Percentiles rank a stretch among this genome's conserved stretches.
Evolutionary conservation across 2,329 filamentous ascomycete species (phyloP).

Genomic region (Cordyceps cateniannulata): DNA sequence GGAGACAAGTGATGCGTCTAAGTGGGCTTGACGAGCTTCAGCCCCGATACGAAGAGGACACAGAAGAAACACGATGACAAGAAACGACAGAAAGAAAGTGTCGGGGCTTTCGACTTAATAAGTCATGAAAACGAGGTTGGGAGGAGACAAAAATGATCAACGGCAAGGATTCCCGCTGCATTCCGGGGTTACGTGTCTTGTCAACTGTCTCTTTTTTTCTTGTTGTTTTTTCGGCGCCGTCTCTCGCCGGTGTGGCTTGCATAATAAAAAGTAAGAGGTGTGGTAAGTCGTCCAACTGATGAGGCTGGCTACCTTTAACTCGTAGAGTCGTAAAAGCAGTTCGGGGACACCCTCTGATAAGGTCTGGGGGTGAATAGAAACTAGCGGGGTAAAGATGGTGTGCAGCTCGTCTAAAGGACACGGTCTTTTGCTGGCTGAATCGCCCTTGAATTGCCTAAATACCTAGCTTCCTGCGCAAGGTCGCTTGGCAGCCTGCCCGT

Average conservation of each 20-base stretch:
- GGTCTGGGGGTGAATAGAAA: neutral
- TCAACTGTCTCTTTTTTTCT: neutral
- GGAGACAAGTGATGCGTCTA: constrained; percentile 1
- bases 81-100: neutral
- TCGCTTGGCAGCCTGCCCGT: neutral
- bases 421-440: neutral
- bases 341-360: neutral
- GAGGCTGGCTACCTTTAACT: neutral
- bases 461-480: neutral
- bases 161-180: neutral
- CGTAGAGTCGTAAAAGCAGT: neutral
- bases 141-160: neutral
- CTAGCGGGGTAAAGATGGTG: neutral
- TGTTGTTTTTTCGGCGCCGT: neutral
- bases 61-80: neutral
- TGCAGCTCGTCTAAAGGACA: neutral
- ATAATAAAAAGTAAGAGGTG: constrained; percentile 6
- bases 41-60: neutral
- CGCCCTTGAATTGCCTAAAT: neutral
- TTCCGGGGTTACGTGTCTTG: neutral
- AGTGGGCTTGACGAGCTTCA: neutral
- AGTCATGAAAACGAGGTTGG: neutral
- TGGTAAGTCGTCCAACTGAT: neutral
- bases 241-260: constrained; percentile 10
- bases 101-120: neutral